Base-by-base conservation (phyloP, 495 filamentous ascomycete genomes). In the Penicillium canariense region DNA sequence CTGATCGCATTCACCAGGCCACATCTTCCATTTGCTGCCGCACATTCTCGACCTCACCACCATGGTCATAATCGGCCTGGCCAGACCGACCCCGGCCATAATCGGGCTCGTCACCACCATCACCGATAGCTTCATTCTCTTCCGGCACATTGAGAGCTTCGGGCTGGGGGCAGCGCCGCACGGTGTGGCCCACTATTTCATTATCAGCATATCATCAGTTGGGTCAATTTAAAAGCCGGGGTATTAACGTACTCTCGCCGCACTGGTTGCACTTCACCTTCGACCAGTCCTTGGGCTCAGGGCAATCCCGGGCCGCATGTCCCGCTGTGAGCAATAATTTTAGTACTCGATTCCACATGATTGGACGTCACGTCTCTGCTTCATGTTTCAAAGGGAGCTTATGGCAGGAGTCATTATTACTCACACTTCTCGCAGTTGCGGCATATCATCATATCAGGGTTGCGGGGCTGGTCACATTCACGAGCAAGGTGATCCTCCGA, bases 261-360 rank as follows among this genome's bases (percentile, higher is more conserved):
- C 91, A 95, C 61, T 86, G 84, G 56, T 71, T 79, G 75, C 91
- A 96, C 66, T 89, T 82, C 51, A 95, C 85, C 31, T 82, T 84
- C 11, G 80, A 77, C 67, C 85, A 90, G 61, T 96, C 87, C 39
- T 79, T 83, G 4, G 88, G 87, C 75, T 87, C 78, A 0, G 88
- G 80, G 66, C 92, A 96, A 5, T 91, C 88, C 38, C 83, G 84
- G 36, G 75, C 74, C 38, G 78, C 69, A 58, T 97, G 92, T 0
- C 92, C 92, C 27, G 74, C 78, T 76, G 51, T 25, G 27, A 28
- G 20, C n/a, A 30, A 17, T 9, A 2, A 25, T 32, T 26, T 51
- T 51, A 62, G 43, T 26, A 48, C 26, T 9, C 9, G 5, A 10
- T 27, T 12, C 3, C 15, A 18, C 8, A 4, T 20, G n/a, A n/a